These are phyloP conservation scores for Rhizopogon vesiculosus DNA, from an alignment of 768 basidiomycete species.

Conservation along the genomic window DNA sequence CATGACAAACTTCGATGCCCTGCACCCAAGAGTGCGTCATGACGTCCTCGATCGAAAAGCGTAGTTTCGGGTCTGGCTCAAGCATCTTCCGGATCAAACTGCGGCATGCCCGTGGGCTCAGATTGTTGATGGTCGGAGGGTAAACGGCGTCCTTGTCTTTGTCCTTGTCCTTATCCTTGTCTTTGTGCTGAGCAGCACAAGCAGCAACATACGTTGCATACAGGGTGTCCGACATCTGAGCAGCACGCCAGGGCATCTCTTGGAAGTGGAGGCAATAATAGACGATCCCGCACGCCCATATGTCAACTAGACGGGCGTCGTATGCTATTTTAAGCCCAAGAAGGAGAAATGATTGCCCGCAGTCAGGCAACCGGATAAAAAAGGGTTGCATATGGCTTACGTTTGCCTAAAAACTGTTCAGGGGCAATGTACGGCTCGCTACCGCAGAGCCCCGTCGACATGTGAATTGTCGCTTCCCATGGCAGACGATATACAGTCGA, in stretches of 20 bases:
- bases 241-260: constrained; percentile 96
- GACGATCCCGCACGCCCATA: constrained; percentile 96
- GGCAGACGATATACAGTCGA: constrained; percentile 99
- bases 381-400: constrained; percentile 53
- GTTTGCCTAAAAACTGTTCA: constrained; percentile 94
- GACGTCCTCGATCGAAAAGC: constrained; percentile 77
- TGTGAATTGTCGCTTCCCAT: constrained; percentile 95
- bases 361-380: constrained; percentile 35
- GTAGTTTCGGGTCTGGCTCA: constrained; percentile 82
- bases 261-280: constrained; percentile 99
- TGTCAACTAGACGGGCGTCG: constrained; percentile 94
- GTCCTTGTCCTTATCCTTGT: constrained; percentile 18
- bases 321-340: constrained; percentile 58
- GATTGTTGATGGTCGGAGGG: constrained; percentile 78
- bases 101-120: constrained; percentile 82
- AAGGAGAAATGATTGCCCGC: constrained; percentile 16
- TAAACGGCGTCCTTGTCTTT: constrained; percentile 27
- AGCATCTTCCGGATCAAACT: constrained; percentile 88
- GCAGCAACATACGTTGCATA: constrained; percentile 68
- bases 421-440: constrained; percentile 99
- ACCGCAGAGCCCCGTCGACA: constrained; percentile 95
- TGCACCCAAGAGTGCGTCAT: constrained; percentile 75
- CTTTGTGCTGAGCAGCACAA: constrained; percentile 24
- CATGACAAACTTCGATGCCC: constrained; percentile 79
- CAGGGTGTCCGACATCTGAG: constrained; percentile 75